phyloP scores from a whole-genome alignment of 1,139 yeast genomes.

The Pneumocystis oryctolagi region DNA sequence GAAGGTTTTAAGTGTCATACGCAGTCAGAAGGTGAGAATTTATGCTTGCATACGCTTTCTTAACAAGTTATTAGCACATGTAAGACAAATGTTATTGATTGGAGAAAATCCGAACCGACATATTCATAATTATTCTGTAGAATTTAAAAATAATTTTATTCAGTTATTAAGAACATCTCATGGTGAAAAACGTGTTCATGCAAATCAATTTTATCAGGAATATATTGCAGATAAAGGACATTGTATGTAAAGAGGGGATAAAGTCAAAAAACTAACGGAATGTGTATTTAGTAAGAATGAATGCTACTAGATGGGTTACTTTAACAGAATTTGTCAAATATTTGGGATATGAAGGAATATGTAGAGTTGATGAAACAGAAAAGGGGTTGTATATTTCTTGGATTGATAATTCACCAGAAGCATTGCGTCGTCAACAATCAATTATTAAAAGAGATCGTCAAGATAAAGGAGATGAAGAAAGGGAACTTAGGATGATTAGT shows the following conservation, averaged over 20 bases:
- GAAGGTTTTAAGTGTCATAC: conserved; percentile 58
- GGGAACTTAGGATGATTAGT: conserved; percentile 32
- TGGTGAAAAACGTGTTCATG: conserved; percentile 67
- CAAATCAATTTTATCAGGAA: conserved; percentile 81
- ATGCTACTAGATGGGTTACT: conserved; percentile 68
- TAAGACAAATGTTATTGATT: conserved; percentile 34
- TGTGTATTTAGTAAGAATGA: conserved; percentile 75
- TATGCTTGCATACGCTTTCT: background rate
- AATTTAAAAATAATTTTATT: conserved; percentile 55
- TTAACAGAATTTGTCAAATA: conserved; percentile 56
- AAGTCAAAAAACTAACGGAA: conserved; percentile 31
- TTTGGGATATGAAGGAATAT: conserved; percentile 45
- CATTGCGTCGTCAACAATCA: conserved; percentile 27
- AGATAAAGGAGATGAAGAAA: conserved; percentile 34
- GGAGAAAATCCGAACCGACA: conserved; percentile 34
- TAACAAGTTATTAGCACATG: conserved; percentile 31
- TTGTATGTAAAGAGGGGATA: background rate
- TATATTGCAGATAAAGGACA: conserved; percentile 30
- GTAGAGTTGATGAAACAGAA: conserved; percentile 37
- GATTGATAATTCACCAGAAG: conserved; percentile 38
- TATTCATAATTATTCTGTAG: conserved; percentile 44
- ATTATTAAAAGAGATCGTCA: conserved; percentile 26
- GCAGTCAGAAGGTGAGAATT: conserved; percentile 41
- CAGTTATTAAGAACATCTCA: conserved; percentile 48
- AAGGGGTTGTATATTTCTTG: conserved; percentile 37